Evolutionary conservation across 2,329 filamentous ascomycete species (phyloP), one percentile per base, ranked within the genome.

Genomic region (Sarocladium brachiariae): DNA sequence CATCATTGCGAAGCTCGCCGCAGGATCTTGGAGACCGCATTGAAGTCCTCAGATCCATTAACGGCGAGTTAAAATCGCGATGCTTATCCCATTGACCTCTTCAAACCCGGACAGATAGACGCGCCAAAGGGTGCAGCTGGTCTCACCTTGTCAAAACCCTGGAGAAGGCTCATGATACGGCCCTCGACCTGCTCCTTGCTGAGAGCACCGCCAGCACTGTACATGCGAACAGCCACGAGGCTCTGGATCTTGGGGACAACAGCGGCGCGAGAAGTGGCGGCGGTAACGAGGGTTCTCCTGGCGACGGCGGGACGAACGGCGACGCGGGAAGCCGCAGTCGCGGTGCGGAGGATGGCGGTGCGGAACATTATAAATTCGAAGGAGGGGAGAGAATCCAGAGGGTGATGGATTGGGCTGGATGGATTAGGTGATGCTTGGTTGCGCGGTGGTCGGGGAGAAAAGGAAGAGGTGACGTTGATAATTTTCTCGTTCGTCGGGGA

Each of bases 71-170:
- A 7, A 33, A 7, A 7, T 30, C 27, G 27, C 27, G 13, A 30
- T 30, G 27, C 27, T 30, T 30, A 13, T 30, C 13, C 27, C 27
- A 30, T 30, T 30, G 27, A 7, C 27, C 27, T 30, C 27, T 30
- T 30, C n/a, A n/a, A 37, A n/a, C 13, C 34, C 34, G 34, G 18
- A 37, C 13, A 30, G 7, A 13, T 8, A 14, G 18, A 24, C 37
- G 9, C 18, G 37, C 13, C 27, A 19, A 14, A 19, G n/a, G 8
- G 4, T 6, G 5, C 4, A 19, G 10, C n/a, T 4, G 91, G 45
- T 31, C 65, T 58, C 56, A 71, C 69, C 87, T 99, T 99, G 77
- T 99, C 93, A 69, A 97, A 99, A 70, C 91, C 92, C 75, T 90
- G 86, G 71, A 99, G 72, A 64, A 99, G 77, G 71, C 89, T 87